Conservation (phyloP, 805 yeast species). For the Spathaspora girioi region DNA sequence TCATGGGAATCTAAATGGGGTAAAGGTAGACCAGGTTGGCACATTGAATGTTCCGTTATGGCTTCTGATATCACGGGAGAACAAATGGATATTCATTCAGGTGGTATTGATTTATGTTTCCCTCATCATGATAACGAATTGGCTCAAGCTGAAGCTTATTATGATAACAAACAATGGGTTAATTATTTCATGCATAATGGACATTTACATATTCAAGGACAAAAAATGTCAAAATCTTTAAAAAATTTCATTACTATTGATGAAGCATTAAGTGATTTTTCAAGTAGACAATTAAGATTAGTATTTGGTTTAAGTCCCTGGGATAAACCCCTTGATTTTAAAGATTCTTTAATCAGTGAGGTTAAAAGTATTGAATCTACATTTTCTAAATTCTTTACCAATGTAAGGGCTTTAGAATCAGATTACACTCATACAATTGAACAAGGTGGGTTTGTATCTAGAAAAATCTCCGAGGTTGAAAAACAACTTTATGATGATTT, state of each 20-base stretch:
- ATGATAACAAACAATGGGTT: slow-evolving; percentile 89
- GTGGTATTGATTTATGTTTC: slow-evolving; percentile 95
- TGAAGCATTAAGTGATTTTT: slow-evolving; percentile 71
- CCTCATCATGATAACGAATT: slow-evolving; percentile 99
- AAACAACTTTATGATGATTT: slow-evolving; percentile 52
- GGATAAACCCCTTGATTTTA: slow-evolving; percentile 91
- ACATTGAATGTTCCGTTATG: slow-evolving; percentile 98
- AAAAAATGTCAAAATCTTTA: slow-evolving; percentile 93
- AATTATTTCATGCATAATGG: slow-evolving; percentile 97
- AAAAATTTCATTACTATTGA: slow-evolving; percentile 94
- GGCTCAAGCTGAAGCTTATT: slow-evolving; percentile 95
- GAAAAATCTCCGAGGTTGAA: slow-evolving; percentile 57
- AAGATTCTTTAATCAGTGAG: slow-evolving; percentile 72
- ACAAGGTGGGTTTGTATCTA: slow-evolving; percentile 52
- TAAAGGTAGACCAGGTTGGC: slow-evolving; percentile 98
- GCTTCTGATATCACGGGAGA: slow-evolving; percentile 85
- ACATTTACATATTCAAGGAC: slow-evolving; percentile 97
- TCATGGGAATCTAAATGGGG: slow-evolving; percentile 97
- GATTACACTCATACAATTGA: slow-evolving; percentile 54
- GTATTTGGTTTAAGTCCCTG: slow-evolving; percentile 90
- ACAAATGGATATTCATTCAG: slow-evolving; percentile 90
- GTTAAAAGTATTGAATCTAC: slow-evolving; percentile 74
- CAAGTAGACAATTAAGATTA: slow-evolving; percentile 81
- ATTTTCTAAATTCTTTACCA: slow-evolving; percentile 78
- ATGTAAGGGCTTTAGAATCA: slow-evolving; percentile 72